Base-by-base conservation (phyloP, 2,329 filamentous ascomycete species). In the Fusarium albosuccineum region DNA sequence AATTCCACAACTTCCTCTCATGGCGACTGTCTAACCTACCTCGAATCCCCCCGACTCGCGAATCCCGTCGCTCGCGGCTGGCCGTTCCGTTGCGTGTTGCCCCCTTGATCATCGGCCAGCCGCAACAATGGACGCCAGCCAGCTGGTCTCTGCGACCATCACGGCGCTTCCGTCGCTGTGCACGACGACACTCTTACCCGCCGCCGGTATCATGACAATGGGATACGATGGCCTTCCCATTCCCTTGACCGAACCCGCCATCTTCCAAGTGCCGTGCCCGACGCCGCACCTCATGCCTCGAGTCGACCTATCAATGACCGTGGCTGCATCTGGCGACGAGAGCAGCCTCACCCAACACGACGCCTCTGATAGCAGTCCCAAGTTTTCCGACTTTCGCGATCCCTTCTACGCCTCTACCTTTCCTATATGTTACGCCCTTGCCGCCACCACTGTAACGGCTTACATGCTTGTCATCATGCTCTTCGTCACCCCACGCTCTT, bases 391-490 rank as follows among this genome's bases (percentile, higher is more conserved):
- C 77, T 87, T 92, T 56, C 86, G 88, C 66, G 93, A 97, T 73
- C 94, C 94, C 9, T 99, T 99, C 79, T 97, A 97, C 79, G 91
- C 94, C 56, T 97, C 94, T 37, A 94, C 93, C 17, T 95, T 96
- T 44, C 95, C 96, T 13, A 94, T 97, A 79, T 91, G 92, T 73
- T 99, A 97, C 76, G 94, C 94, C 45, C 91, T 98, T 55, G 94
- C 94, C 57, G 92, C 94, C 14, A 93, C 93, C 16, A 98, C 94
- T 1, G 91, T 97, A 57, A 91, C 97, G 50, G 91, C 94, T 49
- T 98, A 97, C 80, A 91, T 97, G 76, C 88, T 98, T 46, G 91
- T 97, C 70, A 92, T 97, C 66, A 97, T 97, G 87, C 89, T 98
- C 37, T 88, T 97, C 75, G 94, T 97, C 72, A 97, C 94, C 1